These are phyloP conservation scores for Podospora pseudopauciseta DNA, from an alignment of 495 filamentous ascomycete species.

Conservation along the genomic window DNA sequence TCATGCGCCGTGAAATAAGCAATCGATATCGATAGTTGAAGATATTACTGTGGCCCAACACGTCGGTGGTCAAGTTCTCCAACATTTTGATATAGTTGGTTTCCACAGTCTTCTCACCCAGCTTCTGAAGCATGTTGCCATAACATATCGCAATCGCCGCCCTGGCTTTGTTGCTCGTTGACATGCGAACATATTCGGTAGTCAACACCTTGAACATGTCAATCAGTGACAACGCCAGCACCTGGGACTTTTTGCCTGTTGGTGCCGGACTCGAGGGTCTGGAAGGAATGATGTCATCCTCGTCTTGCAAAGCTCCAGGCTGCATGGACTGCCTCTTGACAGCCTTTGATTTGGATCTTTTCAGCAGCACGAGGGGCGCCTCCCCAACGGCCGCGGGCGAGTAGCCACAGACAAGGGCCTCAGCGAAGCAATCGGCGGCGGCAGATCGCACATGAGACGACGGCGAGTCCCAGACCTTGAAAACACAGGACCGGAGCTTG, in stretches of 20 bases:
- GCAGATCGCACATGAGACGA: slow-evolving; percentile 72
- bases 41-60: slow-evolving; percentile 73
- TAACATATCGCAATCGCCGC: slow-evolving; percentile 87
- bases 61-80: slow-evolving; percentile 72
- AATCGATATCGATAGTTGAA: slow-evolving; percentile 83
- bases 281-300: slow-evolving; percentile 73
- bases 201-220: slow-evolving; percentile 82
- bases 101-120: slow-evolving; percentile 76
- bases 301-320: slow-evolving; percentile 50
- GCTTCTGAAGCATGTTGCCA: slow-evolving; percentile 65
- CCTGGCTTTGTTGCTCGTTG: slow-evolving; percentile 74
- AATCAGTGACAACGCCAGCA: slow-evolving; percentile 67
- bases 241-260: slow-evolving; percentile 57
- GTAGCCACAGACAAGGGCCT: slow-evolving; percentile 73
- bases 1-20: slow-evolving; percentile 78
- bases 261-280: slow-evolving; percentile 71
- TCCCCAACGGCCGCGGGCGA: slow-evolving; percentile 58
- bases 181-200: slow-evolving; percentile 71
- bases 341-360: slow-evolving; percentile 67
- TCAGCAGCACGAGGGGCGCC: slow-evolving; percentile 56
- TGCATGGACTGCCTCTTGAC: slow-evolving; percentile 65
- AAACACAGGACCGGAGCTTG: slow-evolving; percentile 69
- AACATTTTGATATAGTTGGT: slow-evolving; percentile 74
- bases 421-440: slow-evolving; percentile 80
- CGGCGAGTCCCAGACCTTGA: slow-evolving; percentile 79